phyloP scores from a whole-genome alignment of 2,329 filamentous ascomycete species.

The Ramularia endophylla region DNA sequence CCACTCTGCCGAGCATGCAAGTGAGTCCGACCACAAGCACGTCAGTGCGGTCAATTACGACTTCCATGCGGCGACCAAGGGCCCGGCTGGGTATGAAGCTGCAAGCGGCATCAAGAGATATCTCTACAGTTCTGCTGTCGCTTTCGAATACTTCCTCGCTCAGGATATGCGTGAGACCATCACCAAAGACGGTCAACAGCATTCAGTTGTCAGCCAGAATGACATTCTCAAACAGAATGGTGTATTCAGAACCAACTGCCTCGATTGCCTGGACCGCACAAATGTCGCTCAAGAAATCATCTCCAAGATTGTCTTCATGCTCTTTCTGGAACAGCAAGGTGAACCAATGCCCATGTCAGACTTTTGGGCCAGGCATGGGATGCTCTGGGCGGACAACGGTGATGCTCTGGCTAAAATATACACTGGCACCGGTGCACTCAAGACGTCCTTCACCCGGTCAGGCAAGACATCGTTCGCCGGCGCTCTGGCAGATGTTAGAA shows the following conservation, averaged over 20 bases:
- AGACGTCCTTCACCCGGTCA: constrained; percentile 87
- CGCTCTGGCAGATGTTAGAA: constrained; percentile 88
- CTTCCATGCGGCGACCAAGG: constrained; percentile 90
- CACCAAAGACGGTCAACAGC: constrained; percentile 33
- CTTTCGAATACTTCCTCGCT: constrained; percentile 87
- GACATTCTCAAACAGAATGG: constrained; percentile 81
- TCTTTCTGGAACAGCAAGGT: constrained; percentile 68
- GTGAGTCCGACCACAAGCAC: constrained; percentile 60
- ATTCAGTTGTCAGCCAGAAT: constrained; percentile 28
- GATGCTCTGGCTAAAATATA: constrained; percentile 93
- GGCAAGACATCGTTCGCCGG: constrained; percentile 96
- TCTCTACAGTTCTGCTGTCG: constrained; percentile 72
- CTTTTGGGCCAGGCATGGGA: constrained; percentile 89
- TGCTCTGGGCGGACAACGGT: constrained; percentile 94
- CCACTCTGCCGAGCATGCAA: constrained; percentile 39
- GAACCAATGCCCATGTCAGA: constrained; percentile 62
- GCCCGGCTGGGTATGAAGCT: constrained; percentile 79
- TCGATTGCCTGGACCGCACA: constrained; percentile 92
- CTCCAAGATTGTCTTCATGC: constrained; percentile 84
- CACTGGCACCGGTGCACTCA: constrained; percentile 89
- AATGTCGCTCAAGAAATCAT: constrained; percentile 96
- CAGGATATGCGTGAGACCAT: constrained; percentile 59
- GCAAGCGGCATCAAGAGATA: constrained; percentile 76
- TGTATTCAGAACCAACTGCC: constrained; percentile 91
- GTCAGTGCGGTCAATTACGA: constrained; percentile 84